A percentile compares a stretch with the other conserved stretches of the same genome.
Conservation (phyloP, 805 yeast species). For the Nakazawaea anatomiae region DNA sequence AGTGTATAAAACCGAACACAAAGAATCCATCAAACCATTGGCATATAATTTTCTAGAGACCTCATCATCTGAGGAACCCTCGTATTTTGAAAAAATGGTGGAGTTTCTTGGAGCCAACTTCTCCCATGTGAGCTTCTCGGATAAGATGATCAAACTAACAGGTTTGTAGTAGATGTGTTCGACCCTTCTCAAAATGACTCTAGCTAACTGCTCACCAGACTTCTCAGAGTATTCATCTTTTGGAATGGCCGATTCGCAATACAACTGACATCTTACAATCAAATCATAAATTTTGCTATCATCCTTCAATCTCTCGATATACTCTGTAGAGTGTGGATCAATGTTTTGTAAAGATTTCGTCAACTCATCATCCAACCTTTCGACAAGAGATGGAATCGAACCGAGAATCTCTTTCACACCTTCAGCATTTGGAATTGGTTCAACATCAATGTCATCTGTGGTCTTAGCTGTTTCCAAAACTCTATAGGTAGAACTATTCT, state of each 20-base stretch:
- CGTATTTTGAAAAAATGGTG: conserved; percentile 25
- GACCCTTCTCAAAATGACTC: conserved; percentile 76
- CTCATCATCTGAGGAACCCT: conserved; percentile 18
- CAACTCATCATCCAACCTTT: conserved; percentile 92
- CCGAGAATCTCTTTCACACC: conserved; percentile 80
- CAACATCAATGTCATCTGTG: conserved; percentile 69
- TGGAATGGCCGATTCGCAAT: conserved; percentile 63
- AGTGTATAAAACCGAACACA: conserved; percentile 59
- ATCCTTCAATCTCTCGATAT: conserved; percentile 83
- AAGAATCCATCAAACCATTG: conserved; percentile 53
- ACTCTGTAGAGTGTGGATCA: conserved; percentile 95
- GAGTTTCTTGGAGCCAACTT: conserved; percentile 34
- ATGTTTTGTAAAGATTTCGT: conserved; percentile 79
- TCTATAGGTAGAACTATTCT: conserved; percentile 48
- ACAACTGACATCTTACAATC: conserved; percentile 79
- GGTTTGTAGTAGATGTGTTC: conserved; percentile 95
- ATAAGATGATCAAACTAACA: conserved; percentile 56
- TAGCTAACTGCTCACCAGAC: conserved; percentile 54
- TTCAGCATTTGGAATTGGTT: conserved; percentile 52
- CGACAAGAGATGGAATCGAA: conserved; percentile 78
- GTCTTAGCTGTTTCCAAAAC: conserved; percentile 70
- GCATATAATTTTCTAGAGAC: conserved; percentile 33
- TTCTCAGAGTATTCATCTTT: conserved; percentile 33
- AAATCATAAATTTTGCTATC: conserved; percentile 72
- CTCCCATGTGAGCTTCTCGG: conserved; percentile 76